Evolutionary conservation across 441 rosid species (phyloP).

Genomic region (Pelargonium hybrid): DNA sequence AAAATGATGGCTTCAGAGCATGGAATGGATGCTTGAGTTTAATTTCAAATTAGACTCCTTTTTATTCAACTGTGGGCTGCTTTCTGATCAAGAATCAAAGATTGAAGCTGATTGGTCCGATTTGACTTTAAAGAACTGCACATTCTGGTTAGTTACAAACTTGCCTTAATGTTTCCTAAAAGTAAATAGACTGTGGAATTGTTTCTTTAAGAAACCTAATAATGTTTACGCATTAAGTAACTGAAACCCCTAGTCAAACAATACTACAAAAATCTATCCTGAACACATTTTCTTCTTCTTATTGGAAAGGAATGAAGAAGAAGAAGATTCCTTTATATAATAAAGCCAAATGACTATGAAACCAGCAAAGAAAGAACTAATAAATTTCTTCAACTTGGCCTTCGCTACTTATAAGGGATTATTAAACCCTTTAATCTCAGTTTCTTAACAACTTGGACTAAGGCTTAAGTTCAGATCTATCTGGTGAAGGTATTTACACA

Average conservation of each 20-base stretch:
- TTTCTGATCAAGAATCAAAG: neutral
- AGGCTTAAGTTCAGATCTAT: constrained; percentile 6
- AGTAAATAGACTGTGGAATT: neutral
- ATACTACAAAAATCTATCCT: neutral
- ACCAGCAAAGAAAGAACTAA: neutral
- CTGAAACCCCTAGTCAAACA: constrained; percentile 16
- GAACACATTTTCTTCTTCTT: constrained; percentile 10
- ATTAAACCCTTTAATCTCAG: neutral
- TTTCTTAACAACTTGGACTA: neutral
- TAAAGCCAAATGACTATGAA: constrained; percentile 18
- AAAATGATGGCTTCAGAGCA: neutral
- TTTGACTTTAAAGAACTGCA: neutral
- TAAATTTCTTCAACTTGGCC: constrained; percentile 19
- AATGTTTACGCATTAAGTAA: neutral
- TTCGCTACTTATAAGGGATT: neutral
- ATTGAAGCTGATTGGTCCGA: neutral
- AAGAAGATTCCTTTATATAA: constrained; percentile 9
- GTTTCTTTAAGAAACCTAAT: neutral
- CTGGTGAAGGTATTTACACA: constrained; percentile 13
- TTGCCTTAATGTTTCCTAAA: neutral
- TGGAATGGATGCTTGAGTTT: neutral
- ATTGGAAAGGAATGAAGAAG: neutral
- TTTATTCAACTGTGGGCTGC: constrained; percentile 1
- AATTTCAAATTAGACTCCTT: neutral
- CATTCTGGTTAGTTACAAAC: neutral